Percentiles rank a stretch among this genome's conserved stretches.
phyloP scores from a whole-genome alignment of 2,329 filamentous ascomycete genomes.

The Colletotrichum noveboracense region DNA sequence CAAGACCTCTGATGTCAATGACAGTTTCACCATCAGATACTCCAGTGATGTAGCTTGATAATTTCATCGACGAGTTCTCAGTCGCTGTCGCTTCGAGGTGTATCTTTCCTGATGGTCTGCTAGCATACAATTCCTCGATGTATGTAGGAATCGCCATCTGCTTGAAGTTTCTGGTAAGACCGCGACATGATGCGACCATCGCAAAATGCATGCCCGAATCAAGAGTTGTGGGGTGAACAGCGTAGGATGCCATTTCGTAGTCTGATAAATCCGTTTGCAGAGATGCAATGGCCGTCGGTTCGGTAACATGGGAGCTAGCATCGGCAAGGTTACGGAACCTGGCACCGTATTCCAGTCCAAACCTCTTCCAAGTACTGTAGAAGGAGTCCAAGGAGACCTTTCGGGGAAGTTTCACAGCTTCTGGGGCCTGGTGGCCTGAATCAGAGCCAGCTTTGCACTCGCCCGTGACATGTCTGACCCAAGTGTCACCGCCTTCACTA shows the following conservation, averaged over 20 bases:
- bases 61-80: neutral
- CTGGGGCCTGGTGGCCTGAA: neutral
- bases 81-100: neutral
- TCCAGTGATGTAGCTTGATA: neutral
- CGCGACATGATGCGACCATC: conserved; percentile 24
- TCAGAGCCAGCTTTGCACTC: neutral
- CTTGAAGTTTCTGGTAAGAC: neutral
- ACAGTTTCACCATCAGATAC: neutral
- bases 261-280: neutral
- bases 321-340: conserved; percentile 24
- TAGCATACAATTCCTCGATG: conserved; percentile 2
- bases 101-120: neutral
- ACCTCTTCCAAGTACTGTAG: conserved; percentile 30
- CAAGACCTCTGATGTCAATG: neutral
- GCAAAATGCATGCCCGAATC: conserved; percentile 37
- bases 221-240: conserved; percentile 43
- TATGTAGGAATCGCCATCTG: neutral
- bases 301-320: neutral
- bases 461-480: conserved; percentile 1
- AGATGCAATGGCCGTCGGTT: neutral
- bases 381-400: conserved; percentile 24
- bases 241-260: conserved; percentile 15
- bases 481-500: conserved; percentile 19
- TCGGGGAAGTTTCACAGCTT: conserved; percentile 18
- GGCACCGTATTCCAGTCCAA: conserved; percentile 34